phyloP scores from a whole-genome alignment of 2,329 filamentous ascomycete species.

The Pseudogymnoascus sp. region DNA sequence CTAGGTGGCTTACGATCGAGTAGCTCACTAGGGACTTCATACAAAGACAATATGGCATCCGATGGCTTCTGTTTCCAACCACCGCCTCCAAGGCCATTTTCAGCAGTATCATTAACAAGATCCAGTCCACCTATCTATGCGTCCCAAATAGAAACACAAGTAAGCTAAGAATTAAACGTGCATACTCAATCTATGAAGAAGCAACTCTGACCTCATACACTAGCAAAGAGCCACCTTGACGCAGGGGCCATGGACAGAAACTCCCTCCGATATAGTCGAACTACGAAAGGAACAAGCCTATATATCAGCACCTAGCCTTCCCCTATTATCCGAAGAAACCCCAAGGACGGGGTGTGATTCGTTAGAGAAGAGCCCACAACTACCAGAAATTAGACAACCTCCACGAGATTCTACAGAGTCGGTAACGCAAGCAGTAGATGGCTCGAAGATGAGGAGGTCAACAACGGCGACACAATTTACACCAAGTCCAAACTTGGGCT shows the following conservation, averaged over 20 bases:
- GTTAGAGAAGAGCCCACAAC: neutral
- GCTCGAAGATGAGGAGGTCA: neutral
- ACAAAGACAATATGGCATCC: neutral
- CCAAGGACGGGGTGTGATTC: neutral
- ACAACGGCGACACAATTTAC: neutral
- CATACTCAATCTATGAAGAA: neutral
- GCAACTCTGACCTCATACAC: neutral
- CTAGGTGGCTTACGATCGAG: neutral
- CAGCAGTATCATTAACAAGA: neutral
- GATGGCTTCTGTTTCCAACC: constrained; percentile 12
- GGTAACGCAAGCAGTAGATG: neutral
- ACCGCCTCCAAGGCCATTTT: constrained; percentile 14
- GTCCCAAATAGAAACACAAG: constrained; percentile 18
- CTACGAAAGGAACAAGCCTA: neutral
- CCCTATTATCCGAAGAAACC: neutral
- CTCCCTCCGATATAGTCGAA: neutral
- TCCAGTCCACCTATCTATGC: constrained; percentile 13
- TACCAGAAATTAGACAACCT: neutral
- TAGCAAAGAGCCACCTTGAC: neutral
- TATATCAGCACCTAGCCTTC: neutral
- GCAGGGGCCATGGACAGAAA: neutral
- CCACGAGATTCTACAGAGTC: neutral
- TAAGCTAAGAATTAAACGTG: constrained; percentile 9
- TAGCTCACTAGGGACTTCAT: neutral
- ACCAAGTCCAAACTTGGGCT: neutral